phyloP scores from a whole-genome alignment of 1,284 basidiomycete species.

The Ustilago loliicola region DNA sequence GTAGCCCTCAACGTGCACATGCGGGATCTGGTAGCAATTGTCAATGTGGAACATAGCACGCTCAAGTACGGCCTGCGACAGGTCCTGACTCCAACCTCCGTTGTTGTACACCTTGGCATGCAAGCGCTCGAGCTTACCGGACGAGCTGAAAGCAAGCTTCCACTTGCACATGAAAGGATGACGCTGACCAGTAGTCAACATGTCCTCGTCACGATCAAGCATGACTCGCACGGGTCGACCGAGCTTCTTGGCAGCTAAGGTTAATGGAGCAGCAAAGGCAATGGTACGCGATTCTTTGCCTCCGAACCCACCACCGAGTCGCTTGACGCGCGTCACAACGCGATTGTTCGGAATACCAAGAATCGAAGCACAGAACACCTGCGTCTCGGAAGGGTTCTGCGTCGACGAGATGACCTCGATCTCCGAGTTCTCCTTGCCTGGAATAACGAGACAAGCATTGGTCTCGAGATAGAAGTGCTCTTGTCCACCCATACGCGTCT shows the following conservation, averaged over 20 bases:
- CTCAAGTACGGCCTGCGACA: conserved; percentile 70
- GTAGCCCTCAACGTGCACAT: conserved; percentile 66
- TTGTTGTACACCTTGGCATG: conserved; percentile 70
- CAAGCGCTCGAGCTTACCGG: conserved; percentile 68
- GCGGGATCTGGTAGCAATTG: conserved; percentile 67
- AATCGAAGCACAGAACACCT: conserved; percentile 68
- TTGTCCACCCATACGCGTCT: conserved; percentile 69
- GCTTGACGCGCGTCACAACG: conserved; percentile 66
- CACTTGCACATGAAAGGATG: conserved; percentile 70
- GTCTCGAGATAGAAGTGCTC: conserved; percentile 69
- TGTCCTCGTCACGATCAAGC: conserved; percentile 71
- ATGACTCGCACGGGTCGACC: conserved; percentile 69
- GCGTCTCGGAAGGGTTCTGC: conserved; percentile 70
- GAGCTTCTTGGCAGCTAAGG: conserved; percentile 67
- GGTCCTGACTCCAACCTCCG: conserved; percentile 70
- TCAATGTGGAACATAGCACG: conserved; percentile 70
- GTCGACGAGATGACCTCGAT: conserved; percentile 70
- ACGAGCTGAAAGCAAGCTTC: conserved; percentile 68
- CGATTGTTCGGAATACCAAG: conserved; percentile 70
- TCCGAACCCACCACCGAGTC: conserved; percentile 71
- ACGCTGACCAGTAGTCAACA: conserved; percentile 69
- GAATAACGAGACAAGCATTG: conserved; percentile 68
- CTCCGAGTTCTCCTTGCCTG: conserved; percentile 70
- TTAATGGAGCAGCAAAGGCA: conserved; percentile 56
- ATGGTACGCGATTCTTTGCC: conserved; percentile 68